Base-by-base conservation (phyloP, 148 eudicot genomes). In the Beta vulgaris region DNA sequence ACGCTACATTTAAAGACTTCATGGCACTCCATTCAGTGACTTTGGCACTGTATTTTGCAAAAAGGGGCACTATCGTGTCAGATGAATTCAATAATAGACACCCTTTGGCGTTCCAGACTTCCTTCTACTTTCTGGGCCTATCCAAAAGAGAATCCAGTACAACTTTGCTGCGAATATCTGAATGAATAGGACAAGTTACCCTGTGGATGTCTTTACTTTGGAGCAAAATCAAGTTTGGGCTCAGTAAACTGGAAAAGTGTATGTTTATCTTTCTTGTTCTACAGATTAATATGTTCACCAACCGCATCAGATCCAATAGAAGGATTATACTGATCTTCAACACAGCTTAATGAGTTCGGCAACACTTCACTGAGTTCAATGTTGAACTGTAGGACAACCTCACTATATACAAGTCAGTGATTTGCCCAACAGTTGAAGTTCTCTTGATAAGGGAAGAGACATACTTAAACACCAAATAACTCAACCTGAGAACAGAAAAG, bases 1-100 rank as follows among this genome's bases (percentile, higher is more conserved):
- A 40, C 40, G 69, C 69, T 8, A 53, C 23, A 23, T 28, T 60
- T 70, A 77, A 23, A 51, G 57, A n/a, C 74, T 34, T 23, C 68
- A 18, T n/a, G 23, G 25, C 32, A 25, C 23, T 64, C 23, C 62
- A 31, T 26, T 60, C n/a, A n/a, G n/a, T n/a, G n/a, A n/a, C n/a
- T n/a, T n/a, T n/a, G n/a, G n/a, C n/a, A n/a, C n/a, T n/a, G n/a
- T n/a, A n/a, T n/a, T n/a, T n/a, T n/a, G n/a, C n/a, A n/a, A n/a
- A n/a, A n/a, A n/a, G n/a, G n/a, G n/a, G n/a, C n/a, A n/a, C n/a
- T n/a, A n/a, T n/a, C n/a, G n/a, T n/a, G n/a, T n/a, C n/a, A n/a
- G n/a, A n/a, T n/a, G n/a, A n/a, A n/a, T n/a, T n/a, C n/a, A n/a
- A n/a, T n/a, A n/a, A n/a, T n/a, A n/a, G n/a, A n/a, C n/a, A n/a